A percentile compares a stretch with the other conserved stretches of the same genome.
Evolutionary conservation across 1,284 basidiomycete species (phyloP).

Genomic region (Mycena sp.): DNA sequence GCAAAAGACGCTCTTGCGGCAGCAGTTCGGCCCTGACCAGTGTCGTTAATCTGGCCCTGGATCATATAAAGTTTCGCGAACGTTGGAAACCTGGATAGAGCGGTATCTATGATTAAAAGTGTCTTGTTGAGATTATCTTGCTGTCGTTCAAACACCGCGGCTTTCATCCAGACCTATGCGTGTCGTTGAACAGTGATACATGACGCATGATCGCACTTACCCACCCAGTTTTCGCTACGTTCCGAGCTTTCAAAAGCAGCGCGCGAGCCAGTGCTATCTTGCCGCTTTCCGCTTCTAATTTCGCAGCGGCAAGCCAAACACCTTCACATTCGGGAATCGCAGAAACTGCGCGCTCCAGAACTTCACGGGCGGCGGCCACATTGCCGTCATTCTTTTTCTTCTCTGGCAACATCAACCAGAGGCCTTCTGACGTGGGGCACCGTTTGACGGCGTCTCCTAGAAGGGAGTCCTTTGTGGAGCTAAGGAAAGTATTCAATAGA

Average conservation of each 20-base stretch:
- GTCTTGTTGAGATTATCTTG: constrained; percentile 79
- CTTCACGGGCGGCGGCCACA: constrained; percentile 84
- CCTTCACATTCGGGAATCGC: constrained; percentile 96
- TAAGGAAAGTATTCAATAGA: constrained; percentile 1
- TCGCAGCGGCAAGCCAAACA: constrained; percentile 96
- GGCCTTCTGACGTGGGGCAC: constrained; percentile 91
- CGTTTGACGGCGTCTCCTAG: constrained; percentile 86
- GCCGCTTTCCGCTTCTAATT: constrained; percentile 93
- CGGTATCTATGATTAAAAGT: constrained; percentile 74
- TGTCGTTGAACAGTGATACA: constrained; percentile 16
- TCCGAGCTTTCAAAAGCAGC: constrained; percentile 86
- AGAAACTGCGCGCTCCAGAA: constrained; percentile 90
- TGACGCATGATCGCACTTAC: constrained; percentile 55
- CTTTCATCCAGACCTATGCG: constrained; percentile 95
- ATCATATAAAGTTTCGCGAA: constrained; percentile 96
- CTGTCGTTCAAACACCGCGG: constrained; percentile 92
- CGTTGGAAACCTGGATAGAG: constrained; percentile 81
- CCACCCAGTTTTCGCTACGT: constrained; percentile 88
- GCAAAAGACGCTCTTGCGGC: constrained; percentile 82
- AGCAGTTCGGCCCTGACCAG: constrained; percentile 64
- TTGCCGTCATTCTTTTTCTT: constrained; percentile 92
- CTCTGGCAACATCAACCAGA: constrained; percentile 97
- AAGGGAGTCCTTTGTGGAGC: constrained; percentile 67
- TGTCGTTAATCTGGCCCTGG: constrained; percentile 87
- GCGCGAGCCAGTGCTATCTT: constrained; percentile 87